phyloP scores from a whole-genome alignment of 2,329 filamentous ascomycete species.

The Aspergillus felis region DNA sequence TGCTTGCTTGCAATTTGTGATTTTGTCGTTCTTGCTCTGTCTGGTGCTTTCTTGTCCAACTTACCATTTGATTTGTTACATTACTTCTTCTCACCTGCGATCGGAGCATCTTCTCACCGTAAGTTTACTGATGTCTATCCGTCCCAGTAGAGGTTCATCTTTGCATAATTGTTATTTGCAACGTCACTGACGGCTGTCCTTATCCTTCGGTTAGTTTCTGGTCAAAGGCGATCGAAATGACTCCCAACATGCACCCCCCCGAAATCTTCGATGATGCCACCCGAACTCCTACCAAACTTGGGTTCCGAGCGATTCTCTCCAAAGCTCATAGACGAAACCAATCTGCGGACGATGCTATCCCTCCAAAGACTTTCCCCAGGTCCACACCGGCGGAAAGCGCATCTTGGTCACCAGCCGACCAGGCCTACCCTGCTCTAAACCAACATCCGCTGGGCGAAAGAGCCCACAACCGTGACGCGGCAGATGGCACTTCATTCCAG shows the following conservation, averaged over 20 bases:
- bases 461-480: slow-evolving; percentile 33
- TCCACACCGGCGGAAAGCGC: slow-evolving; percentile 39
- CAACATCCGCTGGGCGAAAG: slow-evolving; percentile 37
- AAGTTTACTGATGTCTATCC: slow-evolving; percentile 11
- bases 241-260: slow-evolving; percentile 26
- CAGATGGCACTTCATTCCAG: slow-evolving; percentile 20
- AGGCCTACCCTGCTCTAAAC: slow-evolving; percentile 40
- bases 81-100: slow-evolving; percentile 1
- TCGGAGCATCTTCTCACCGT: slow-evolving; percentile 11
- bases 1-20: slow-evolving; percentile 5
- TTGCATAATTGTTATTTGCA: not conserved
- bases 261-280: slow-evolving; percentile 38
- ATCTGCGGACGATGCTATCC: slow-evolving; percentile 31
- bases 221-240: slow-evolving; percentile 32
- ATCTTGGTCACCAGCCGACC: slow-evolving; percentile 45
- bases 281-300: slow-evolving; percentile 34
- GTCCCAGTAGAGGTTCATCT: not conserved
- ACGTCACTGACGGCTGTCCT: slow-evolving; percentile 1
- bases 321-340: slow-evolving; percentile 48
- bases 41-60: slow-evolving; percentile 1
- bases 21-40: not conserved
- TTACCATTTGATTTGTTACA: not conserved
- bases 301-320: slow-evolving; percentile 53
- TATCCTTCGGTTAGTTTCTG: slow-evolving; percentile 21
- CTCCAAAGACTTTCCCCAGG: slow-evolving; percentile 30